These are phyloP conservation scores for Leccinum subgranulosum DNA, from an alignment of 768 basidiomycete genomes.

Conservation along the genomic window DNA sequence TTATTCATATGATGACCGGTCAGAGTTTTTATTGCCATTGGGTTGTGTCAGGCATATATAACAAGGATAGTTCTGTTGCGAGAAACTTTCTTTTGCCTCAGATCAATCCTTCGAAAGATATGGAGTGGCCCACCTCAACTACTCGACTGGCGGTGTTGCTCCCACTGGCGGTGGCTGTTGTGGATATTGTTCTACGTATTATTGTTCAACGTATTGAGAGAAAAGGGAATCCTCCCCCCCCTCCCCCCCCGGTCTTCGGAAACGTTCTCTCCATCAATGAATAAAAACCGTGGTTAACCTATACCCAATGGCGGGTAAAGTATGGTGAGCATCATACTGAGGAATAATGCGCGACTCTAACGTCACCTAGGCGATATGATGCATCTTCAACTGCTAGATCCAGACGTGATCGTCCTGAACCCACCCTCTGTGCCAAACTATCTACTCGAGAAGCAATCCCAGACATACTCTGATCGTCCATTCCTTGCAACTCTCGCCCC, in stretches of 20 bases:
- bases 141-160: background rate
- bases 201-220: background rate
- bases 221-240: background rate
- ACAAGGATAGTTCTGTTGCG: background rate
- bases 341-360: no score
- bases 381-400: no score
- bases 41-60: background rate
- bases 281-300: background rate
- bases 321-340: no score
- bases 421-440: no score
- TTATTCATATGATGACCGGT: no score
- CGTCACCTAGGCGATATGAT: no score
- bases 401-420: no score
- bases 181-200: background rate
- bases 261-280: background rate
- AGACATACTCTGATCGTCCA: no score
- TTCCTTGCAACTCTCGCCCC: no score
- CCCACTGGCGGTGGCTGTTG: background rate
- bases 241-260: background rate
- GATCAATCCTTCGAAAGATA: background rate
- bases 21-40: no score
- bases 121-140: background rate
- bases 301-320: background rate
- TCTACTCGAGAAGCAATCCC: no score
- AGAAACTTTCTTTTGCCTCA: background rate